Evolutionary conservation across 139 green algal species (phyloP).

Genomic region (Tetraselmis chui): DNA sequence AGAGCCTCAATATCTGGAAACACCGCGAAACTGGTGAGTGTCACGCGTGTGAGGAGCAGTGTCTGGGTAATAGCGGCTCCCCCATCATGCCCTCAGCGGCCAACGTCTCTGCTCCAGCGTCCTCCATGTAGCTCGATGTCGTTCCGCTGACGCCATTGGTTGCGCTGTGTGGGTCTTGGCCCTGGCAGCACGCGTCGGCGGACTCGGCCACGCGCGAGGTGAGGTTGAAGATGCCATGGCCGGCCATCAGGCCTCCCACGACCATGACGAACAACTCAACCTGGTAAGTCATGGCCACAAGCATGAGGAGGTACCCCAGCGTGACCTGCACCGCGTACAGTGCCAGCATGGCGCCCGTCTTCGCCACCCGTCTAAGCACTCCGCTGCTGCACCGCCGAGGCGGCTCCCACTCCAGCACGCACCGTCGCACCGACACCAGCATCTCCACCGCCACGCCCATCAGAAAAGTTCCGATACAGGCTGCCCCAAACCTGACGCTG

Average conservation of each 20-base stretch:
- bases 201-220: neutral
- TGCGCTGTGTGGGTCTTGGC: neutral
- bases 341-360: neutral
- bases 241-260: neutral
- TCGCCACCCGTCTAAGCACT: neutral
- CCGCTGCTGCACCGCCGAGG: too few relatives aligned
- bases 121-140: too few relatives aligned
- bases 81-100: too few relatives aligned
- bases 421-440: neutral
- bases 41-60: too few relatives aligned
- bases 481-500: constrained; percentile 17
- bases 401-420: neutral
- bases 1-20: too few relatives aligned
- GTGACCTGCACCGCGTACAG: constrained; percentile 8
- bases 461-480: constrained; percentile 26
- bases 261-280: neutral
- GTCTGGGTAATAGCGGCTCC: too few relatives aligned
- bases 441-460: constrained; percentile 10
- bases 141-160: too few relatives aligned
- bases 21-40: too few relatives aligned
- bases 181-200: neutral
- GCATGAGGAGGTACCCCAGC: constrained; percentile 24
- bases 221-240: neutral
- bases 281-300: constrained; percentile 20
- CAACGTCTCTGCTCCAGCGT: too few relatives aligned